These are phyloP conservation scores for Trichosporon coremiiforme DNA, from an alignment of 1,284 basidiomycete genomes.

Conservation along the genomic window DNA sequence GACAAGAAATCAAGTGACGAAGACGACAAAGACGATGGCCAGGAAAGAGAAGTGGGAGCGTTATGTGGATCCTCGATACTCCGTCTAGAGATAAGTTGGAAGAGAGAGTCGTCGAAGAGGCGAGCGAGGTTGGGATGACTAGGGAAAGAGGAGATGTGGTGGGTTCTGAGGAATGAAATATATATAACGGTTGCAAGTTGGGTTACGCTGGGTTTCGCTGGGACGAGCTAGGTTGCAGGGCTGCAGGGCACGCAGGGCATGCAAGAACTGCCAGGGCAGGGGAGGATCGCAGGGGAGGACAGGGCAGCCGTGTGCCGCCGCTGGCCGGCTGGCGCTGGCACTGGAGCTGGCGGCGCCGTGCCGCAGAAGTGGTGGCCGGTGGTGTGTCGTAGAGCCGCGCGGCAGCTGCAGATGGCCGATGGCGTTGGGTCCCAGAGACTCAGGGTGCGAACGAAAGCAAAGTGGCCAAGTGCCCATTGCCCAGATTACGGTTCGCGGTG, in stretches of 20 bases:
- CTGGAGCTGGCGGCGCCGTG: not conserved
- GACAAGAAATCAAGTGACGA: not conserved
- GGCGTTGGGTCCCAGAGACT: not conserved
- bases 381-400: not conserved
- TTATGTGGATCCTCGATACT: slow-evolving; percentile 10
- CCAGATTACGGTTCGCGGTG: slow-evolving; percentile 16
- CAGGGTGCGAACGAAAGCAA: not conserved
- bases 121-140: slow-evolving; percentile 17
- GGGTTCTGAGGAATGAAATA: slow-evolving; percentile 19
- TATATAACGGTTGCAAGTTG: slow-evolving; percentile 14
- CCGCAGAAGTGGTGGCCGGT: not conserved
- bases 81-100: slow-evolving; percentile 10
- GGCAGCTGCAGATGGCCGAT: slow-evolving; percentile 10
- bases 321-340: not conserved
- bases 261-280: not conserved
- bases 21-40: not conserved
- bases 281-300: not conserved
- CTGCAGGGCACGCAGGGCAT: not conserved
- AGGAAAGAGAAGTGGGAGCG: not conserved
- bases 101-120: not conserved
- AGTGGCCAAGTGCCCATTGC: not conserved
- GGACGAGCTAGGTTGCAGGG: slow-evolving; percentile 12
- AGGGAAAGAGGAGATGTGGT: slow-evolving; percentile 17
- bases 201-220: slow-evolving; percentile 17
- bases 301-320: not conserved